A percentile compares a stretch with the other conserved stretches of the same genome.
Conservation (phyloP, 1,139 yeast species). For the Suhomyces choctaworum region DNA sequence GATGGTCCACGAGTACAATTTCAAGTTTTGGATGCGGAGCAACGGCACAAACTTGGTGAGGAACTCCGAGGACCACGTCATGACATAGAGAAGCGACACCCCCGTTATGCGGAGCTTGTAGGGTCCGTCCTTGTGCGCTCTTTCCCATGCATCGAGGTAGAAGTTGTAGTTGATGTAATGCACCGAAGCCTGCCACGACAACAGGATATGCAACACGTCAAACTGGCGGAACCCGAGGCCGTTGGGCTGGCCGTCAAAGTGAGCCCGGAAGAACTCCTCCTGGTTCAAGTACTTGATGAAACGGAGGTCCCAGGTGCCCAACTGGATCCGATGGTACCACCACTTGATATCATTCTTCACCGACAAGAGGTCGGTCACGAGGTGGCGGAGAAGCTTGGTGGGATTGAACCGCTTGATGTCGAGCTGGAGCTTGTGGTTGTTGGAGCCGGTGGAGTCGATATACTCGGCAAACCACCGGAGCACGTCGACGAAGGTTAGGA, state of each 20-base stretch:
- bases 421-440: constrained; percentile 56
- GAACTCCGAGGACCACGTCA: constrained; percentile 43
- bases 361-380: constrained; percentile 50
- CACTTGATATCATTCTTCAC: constrained; percentile 52
- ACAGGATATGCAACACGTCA: constrained; percentile 41
- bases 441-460: constrained; percentile 21
- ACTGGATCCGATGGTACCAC: constrained; percentile 69
- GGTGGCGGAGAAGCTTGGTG: constrained; percentile 52
- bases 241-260: constrained; percentile 17
- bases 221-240: constrained; percentile 27
- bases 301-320: constrained; percentile 79
- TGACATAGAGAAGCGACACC: constrained; percentile 39
- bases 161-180: constrained; percentile 39
- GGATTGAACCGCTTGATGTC: constrained; percentile 80
- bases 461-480: constrained; percentile 57
- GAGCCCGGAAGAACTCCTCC: constrained; percentile 35
- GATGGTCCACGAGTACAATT: constrained; percentile 81
- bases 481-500: constrained; percentile 63
- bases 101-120: constrained; percentile 36
- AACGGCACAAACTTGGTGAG: constrained; percentile 40
- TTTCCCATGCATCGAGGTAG: constrained; percentile 30
- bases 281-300: constrained; percentile 58
- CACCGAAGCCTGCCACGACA: constrained; percentile 37
- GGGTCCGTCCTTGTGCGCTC: constrained; percentile 17
- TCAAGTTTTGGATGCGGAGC: constrained; percentile 43